Conservation (phyloP, 805 yeast genomes). For the Candida ipomoeae region DNA sequence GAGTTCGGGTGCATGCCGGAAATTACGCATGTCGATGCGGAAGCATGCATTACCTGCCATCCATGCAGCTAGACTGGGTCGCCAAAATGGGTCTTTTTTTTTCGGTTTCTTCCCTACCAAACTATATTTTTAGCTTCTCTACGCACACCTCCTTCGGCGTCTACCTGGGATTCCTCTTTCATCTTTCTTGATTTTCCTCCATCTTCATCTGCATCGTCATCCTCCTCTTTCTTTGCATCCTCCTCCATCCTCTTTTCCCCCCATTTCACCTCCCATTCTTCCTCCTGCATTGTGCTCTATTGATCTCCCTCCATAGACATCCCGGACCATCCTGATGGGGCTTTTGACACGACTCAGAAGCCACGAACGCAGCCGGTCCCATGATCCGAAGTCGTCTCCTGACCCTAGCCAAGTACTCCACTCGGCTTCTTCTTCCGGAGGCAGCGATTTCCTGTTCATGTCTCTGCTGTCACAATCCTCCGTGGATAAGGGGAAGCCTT, state of each 20-base stretch:
- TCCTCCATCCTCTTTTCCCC: too few relatives aligned
- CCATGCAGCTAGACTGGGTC: not conserved
- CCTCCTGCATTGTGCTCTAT: too few relatives aligned
- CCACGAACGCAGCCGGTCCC: conserved; percentile 6
- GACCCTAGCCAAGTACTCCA: not conserved
- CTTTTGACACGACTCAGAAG: conserved; percentile 19
- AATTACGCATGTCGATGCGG: not conserved
- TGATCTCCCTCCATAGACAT: too few relatives aligned
- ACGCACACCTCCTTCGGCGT: not conserved
- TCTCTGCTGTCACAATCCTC: conserved; percentile 32
- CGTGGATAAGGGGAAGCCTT: conserved; percentile 3
- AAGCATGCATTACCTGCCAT: not conserved
- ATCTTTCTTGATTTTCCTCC: too few relatives aligned
- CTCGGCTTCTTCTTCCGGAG: conserved; percentile 8
- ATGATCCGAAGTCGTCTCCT: not conserved
- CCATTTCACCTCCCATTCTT: too few relatives aligned
- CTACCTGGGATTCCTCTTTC: not conserved
- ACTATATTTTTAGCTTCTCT: not conserved
- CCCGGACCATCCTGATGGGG: conserved; percentile 15
- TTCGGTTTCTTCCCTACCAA: too few relatives aligned
- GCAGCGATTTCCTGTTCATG: conserved; percentile 32
- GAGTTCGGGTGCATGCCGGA: not conserved
- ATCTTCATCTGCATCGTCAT: too few relatives aligned
- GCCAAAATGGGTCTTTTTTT: not conserved
- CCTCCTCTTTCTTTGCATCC: too few relatives aligned